Conservation (phyloP, 2,329 filamentous ascomycete genomes). For the Xylaria multiplex region DNA sequence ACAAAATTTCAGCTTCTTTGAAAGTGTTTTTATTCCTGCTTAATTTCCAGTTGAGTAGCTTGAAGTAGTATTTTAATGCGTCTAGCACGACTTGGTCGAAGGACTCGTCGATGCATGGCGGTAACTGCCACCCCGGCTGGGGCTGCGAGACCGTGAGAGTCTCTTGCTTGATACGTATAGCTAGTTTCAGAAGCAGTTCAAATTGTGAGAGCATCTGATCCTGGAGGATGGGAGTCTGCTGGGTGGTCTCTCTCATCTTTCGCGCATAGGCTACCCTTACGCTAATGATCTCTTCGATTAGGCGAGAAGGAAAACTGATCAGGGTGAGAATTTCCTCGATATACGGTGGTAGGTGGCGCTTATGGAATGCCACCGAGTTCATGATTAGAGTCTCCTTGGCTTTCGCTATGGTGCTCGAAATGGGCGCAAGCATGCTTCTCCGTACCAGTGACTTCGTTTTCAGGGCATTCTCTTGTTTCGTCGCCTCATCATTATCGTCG, state of each 20-base stretch:
- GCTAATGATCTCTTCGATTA: conserved; percentile 96
- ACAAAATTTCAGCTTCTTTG: conserved; percentile 96
- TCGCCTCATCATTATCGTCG: conserved; percentile 65
- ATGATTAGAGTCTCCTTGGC: conserved; percentile 90
- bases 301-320: conserved; percentile 94
- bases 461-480: conserved; percentile 49
- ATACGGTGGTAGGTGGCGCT: conserved; percentile 91
- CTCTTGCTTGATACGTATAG: conserved; percentile 90
- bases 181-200: conserved; percentile 89
- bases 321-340: conserved; percentile 95
- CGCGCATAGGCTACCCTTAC: conserved; percentile 90
- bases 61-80: conserved; percentile 97
- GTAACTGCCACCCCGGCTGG: conserved; percentile 93
- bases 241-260: conserved; percentile 93
- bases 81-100: conserved; percentile 93
- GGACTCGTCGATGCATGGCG: conserved; percentile 94
- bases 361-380: conserved; percentile 84
- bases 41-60: conserved; percentile 97
- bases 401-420: conserved; percentile 89
- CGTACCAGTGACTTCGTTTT: conserved; percentile 55
- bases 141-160: conserved; percentile 85
- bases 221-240: conserved; percentile 91
- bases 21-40: conserved; percentile 99
- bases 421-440: conserved; percentile 83
- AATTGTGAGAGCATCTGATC: conserved; percentile 99